These are phyloP conservation scores for Setaria italica DNA, from an alignment of 202 grass and related monocot genomes.

Conservation along the genomic window DNA sequence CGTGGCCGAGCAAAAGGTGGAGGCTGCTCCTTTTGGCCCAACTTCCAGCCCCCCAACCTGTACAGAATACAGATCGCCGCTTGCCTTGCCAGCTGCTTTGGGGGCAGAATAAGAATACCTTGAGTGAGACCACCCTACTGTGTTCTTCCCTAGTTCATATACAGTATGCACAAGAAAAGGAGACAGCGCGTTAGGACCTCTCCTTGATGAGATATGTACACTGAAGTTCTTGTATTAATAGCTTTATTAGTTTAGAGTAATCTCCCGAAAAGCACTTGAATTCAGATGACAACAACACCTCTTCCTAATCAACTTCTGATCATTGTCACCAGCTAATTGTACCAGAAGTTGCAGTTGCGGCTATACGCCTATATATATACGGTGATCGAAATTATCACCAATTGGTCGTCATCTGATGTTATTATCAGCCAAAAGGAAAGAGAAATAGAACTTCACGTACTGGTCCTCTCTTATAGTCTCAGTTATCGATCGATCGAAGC, in stretches of 20 bases:
- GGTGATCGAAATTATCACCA: background rate
- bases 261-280: background rate
- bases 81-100: slow-evolving; percentile 32
- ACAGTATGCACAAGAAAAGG: background rate
- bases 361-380: no score
- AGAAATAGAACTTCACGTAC: background rate
- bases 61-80: slow-evolving; percentile 37
- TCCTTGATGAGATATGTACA: background rate
- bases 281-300: background rate
- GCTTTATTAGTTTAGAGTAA: background rate
- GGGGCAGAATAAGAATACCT: slow-evolving; percentile 29
- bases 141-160: background rate
- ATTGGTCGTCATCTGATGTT: background rate
- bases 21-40: slow-evolving; percentile 38
- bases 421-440: background rate
- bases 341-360: no score
- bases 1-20: slow-evolving; percentile 41
- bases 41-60: slow-evolving; percentile 2
- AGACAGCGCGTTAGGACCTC: background rate
- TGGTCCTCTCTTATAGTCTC: background rate
- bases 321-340: no score
- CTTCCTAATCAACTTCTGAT: background rate
- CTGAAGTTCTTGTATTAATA: background rate
- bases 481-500: background rate
- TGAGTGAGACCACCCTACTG: background rate